Conservation (phyloP, 352 stramenopile species). For the Stramenopiles sp. region DNA sequence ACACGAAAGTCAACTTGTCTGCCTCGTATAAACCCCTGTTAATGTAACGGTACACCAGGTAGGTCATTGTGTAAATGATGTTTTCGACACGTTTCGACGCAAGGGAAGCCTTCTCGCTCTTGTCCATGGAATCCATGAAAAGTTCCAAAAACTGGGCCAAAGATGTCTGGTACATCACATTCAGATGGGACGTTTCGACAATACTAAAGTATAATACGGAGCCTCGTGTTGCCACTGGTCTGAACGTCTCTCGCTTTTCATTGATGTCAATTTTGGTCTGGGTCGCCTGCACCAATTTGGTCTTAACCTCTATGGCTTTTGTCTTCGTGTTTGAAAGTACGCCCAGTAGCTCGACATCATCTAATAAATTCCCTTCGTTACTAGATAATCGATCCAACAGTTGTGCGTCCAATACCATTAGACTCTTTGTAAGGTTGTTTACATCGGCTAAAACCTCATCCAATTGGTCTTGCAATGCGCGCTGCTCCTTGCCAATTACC, state of each 20-base stretch:
- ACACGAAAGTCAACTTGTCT: constrained; percentile 93
- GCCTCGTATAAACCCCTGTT: constrained; percentile 91
- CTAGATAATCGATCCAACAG: constrained; percentile 83
- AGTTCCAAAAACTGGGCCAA: constrained; percentile 88
- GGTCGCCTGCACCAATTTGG: constrained; percentile 84
- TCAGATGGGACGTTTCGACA: constrained; percentile 90
- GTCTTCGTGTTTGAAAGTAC: constrained; percentile 93
- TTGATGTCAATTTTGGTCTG: constrained; percentile 91
- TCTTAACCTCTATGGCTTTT: constrained; percentile 90
- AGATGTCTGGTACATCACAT: constrained; percentile 98
- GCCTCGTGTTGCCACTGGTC: constrained; percentile 82
- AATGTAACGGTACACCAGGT: constrained; percentile 95
- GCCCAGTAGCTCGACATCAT: constrained; percentile 94
- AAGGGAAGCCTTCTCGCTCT: constrained; percentile 85
- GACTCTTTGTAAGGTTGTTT: constrained; percentile 90
- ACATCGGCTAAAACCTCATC: constrained; percentile 92
- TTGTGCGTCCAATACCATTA: constrained; percentile 81
- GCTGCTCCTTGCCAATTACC: constrained; percentile 91
- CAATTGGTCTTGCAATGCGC: constrained; percentile 91
- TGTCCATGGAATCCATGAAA: constrained; percentile 93
- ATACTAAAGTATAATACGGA: constrained; percentile 96
- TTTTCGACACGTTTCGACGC: constrained; percentile 90
- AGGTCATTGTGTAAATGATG: constrained; percentile 98
- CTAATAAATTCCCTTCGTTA: constrained; percentile 89
- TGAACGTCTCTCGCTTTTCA: constrained; percentile 94